These are phyloP conservation scores for Fusarium albosuccineum DNA, from an alignment of 2,329 filamentous ascomycete genomes.

Conservation along the genomic window DNA sequence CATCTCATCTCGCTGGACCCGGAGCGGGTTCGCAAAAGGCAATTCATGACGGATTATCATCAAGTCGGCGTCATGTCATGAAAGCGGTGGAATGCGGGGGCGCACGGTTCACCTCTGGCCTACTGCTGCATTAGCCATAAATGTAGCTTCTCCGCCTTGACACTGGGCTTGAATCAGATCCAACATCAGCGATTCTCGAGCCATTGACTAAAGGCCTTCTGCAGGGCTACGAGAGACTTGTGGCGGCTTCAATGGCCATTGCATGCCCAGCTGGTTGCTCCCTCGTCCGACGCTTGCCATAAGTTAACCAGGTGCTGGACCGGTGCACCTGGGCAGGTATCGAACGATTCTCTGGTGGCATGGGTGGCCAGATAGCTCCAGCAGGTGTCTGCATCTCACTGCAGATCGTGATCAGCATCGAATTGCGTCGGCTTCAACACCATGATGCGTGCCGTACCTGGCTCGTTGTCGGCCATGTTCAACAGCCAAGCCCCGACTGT, in stretches of 20 bases:
- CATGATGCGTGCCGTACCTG: not conserved
- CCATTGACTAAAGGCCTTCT: not conserved
- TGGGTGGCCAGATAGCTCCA: too few relatives aligned
- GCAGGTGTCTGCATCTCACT: not conserved
- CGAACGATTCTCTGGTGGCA: not conserved
- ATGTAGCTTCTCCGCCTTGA: constrained; percentile 12
- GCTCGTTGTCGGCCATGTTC: too few relatives aligned
- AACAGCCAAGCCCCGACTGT: too few relatives aligned
- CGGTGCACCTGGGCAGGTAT: not conserved
- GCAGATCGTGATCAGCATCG: constrained; percentile 36
- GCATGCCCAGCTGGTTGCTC: not conserved
- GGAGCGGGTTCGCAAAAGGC: not conserved
- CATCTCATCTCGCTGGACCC: not conserved
- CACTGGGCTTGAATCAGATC: not conserved
- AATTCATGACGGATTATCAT: not conserved
- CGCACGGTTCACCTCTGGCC: constrained; percentile 30
- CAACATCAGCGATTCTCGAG: not conserved
- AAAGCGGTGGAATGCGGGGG: constrained; percentile 40
- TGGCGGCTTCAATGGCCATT: not conserved
- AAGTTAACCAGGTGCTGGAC: too few relatives aligned
- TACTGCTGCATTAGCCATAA: not conserved
- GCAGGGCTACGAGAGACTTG: not conserved
- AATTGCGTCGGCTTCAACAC: constrained; percentile 18
- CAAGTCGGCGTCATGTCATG: constrained; percentile 15
- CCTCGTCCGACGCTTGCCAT: too few relatives aligned